Evolutionary conservation across 495 filamentous ascomycete genomes (phyloP).

Genomic region (Opeltia flavorubescens): DNA sequence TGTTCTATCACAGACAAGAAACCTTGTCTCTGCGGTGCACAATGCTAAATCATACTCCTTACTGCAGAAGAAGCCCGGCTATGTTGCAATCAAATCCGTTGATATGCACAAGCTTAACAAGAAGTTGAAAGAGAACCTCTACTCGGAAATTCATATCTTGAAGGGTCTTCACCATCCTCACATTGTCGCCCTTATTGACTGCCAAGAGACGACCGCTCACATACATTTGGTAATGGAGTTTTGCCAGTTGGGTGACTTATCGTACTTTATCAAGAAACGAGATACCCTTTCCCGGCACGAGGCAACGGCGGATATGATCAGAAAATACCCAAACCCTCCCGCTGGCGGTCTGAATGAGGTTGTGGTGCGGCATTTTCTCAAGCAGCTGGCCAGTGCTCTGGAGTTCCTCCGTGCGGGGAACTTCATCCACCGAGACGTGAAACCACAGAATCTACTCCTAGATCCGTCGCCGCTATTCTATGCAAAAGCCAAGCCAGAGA

Average conservation of each 20-base stretch:
- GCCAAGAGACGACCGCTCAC: slow-evolving; percentile 67
- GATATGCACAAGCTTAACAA: slow-evolving; percentile 77
- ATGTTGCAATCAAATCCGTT: slow-evolving; percentile 94
- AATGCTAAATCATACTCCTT: slow-evolving; percentile 28
- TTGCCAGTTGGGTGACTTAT: slow-evolving; percentile 86
- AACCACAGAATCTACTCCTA: slow-evolving; percentile 88
- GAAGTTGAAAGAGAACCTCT: slow-evolving; percentile 92
- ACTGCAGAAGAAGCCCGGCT: slow-evolving; percentile 41
- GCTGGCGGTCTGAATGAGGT: slow-evolving; percentile 85
- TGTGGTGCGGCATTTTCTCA: slow-evolving; percentile 83
- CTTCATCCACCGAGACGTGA: slow-evolving; percentile 91
- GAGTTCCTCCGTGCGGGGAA: slow-evolving; percentile 73
- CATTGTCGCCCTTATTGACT: slow-evolving; percentile 90
- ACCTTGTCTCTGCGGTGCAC: too few species aligned
- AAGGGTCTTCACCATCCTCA: slow-evolving; percentile 87
- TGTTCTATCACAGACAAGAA: not conserved
- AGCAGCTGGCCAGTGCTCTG: slow-evolving; percentile 86
- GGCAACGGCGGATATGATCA: slow-evolving; percentile 69
- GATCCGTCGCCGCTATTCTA: slow-evolving; percentile 66
- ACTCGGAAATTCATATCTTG: slow-evolving; percentile 86
- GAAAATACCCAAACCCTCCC: slow-evolving; percentile 73
- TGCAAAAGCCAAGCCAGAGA: slow-evolving; percentile 29
- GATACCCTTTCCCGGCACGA: slow-evolving; percentile 61
- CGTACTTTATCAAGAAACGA: slow-evolving; percentile 86
- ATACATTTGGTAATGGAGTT: slow-evolving; percentile 99